These are phyloP conservation scores for Tylopilus rubrobrunneus DNA, from an alignment of 768 basidiomycete genomes.

Conservation along the genomic window DNA sequence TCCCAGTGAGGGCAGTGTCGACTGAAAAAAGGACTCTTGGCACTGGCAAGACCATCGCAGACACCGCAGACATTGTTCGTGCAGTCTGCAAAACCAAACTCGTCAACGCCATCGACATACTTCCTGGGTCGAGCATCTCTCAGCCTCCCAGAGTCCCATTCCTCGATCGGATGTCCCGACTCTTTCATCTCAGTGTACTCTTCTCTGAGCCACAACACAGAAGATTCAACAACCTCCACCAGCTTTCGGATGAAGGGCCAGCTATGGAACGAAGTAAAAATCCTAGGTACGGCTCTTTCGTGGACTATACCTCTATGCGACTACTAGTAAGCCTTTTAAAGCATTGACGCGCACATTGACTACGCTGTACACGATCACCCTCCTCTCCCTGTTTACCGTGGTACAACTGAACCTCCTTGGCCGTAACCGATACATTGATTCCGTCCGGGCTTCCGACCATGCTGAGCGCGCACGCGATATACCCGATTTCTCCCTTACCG, in stretches of 20 bases:
- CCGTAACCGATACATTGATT: constrained; percentile 72
- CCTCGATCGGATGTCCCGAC: constrained; percentile 20
- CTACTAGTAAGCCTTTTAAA: constrained; percentile 33
- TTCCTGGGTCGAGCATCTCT: constrained; percentile 45
- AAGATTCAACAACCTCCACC: constrained; percentile 7
- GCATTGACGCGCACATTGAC: constrained; percentile 88
- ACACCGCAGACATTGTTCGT: too few relatives aligned
- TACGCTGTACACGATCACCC: constrained; percentile 78
- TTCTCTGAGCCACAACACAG: constrained; percentile 25
- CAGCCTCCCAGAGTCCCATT: constrained; percentile 9
- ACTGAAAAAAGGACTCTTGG: too few relatives aligned
- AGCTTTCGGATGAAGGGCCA: constrained; percentile 61
- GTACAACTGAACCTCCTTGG: constrained; percentile 86
- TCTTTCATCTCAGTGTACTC: constrained; percentile 40
- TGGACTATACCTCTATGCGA: background rate
- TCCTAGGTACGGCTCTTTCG: constrained; percentile 55
- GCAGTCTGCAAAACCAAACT: too few relatives aligned
- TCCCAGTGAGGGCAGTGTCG: too few relatives aligned
- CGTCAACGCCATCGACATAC: too few relatives aligned
- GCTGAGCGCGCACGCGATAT: constrained; percentile 48
- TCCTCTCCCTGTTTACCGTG: constrained; percentile 82
- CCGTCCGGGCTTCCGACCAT: constrained; percentile 56
- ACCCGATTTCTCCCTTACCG: constrained; percentile 30
- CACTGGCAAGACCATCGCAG: too few relatives aligned
- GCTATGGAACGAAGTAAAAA: constrained; percentile 91